phyloP scores from a whole-genome alignment of 2,329 filamentous ascomycete genomes.

The Niveomyces coronatus region DNA sequence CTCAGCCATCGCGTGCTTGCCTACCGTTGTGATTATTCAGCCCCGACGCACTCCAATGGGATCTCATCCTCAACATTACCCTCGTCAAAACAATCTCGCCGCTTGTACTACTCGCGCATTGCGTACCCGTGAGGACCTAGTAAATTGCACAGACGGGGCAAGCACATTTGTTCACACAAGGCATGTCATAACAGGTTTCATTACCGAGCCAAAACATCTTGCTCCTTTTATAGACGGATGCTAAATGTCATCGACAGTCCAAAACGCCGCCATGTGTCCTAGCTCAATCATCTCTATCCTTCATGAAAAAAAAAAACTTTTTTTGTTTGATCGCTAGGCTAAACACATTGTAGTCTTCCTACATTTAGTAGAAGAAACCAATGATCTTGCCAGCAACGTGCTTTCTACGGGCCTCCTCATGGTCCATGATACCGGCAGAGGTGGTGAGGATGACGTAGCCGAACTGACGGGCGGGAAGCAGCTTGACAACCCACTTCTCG shows the following conservation, averaged over 20 bases:
- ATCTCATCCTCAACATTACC: too few relatives aligned
- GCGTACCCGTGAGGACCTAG: neutral
- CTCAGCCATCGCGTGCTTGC: too few relatives aligned
- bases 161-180: too few relatives aligned
- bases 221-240: slow-evolving; percentile 22
- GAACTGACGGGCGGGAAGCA: slow-evolving; percentile 98
- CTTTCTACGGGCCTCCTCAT: slow-evolving; percentile 98
- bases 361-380: slow-evolving; percentile 91
- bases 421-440: slow-evolving; percentile 99
- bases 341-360: slow-evolving; percentile 13
- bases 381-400: slow-evolving; percentile 99
- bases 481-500: slow-evolving; percentile 99
- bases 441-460: slow-evolving; percentile 98
- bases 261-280: slow-evolving; percentile 28
- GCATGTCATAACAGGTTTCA: slow-evolving; percentile 23
- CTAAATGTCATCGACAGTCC: slow-evolving; percentile 25
- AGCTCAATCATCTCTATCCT: too few relatives aligned
- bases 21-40: too few relatives aligned
- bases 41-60: too few relatives aligned
- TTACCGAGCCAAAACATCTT: slow-evolving; percentile 23
- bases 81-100: too few relatives aligned
- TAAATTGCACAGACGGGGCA: neutral
- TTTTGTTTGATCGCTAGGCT: slow-evolving; percentile 9
- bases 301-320: too few relatives aligned
- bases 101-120: too few relatives aligned